These are phyloP conservation scores for Collybia sordida DNA, from an alignment of 768 basidiomycete genomes.

Conservation along the genomic window DNA sequence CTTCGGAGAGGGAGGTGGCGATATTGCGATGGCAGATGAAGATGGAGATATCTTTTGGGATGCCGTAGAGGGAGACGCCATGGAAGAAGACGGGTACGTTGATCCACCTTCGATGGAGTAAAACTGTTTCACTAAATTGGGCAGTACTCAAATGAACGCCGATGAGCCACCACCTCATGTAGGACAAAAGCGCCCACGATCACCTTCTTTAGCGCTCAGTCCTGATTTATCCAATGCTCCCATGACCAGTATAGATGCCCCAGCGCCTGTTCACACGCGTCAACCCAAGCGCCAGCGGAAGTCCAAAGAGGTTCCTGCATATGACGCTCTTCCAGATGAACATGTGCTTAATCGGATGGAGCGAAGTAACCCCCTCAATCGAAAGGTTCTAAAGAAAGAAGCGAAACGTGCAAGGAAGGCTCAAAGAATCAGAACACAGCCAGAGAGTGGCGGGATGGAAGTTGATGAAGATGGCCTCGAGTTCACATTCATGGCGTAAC, in stretches of 20 bases:
- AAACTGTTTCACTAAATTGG: background rate
- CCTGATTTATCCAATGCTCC: conserved; percentile 10
- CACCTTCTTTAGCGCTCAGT: conserved; percentile 27
- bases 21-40: conserved; percentile 46
- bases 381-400: conserved; percentile 61
- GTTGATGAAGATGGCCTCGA: conserved; percentile 44
- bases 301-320: conserved; percentile 51
- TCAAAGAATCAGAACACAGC: conserved; percentile 29
- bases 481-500: conserved; percentile 45
- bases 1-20: conserved; percentile 48
- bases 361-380: conserved; percentile 56
- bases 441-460: conserved; percentile 38
- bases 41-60: conserved; percentile 42
- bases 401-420: conserved; percentile 62
- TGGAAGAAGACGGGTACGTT: conserved; percentile 41
- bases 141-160: conserved; percentile 32
- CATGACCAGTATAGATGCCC: conserved; percentile 14
- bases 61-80: conserved; percentile 37
- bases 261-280: conserved; percentile 24
- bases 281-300: conserved; percentile 64
- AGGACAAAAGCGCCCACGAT: conserved; percentile 38
- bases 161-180: conserved; percentile 29
- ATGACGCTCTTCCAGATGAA: conserved; percentile 49
- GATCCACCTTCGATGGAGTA: background rate
- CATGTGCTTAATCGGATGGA: conserved; percentile 48